phyloP scores from a whole-genome alignment of 306 rosid genomes.

The Vigna nakashimae region DNA sequence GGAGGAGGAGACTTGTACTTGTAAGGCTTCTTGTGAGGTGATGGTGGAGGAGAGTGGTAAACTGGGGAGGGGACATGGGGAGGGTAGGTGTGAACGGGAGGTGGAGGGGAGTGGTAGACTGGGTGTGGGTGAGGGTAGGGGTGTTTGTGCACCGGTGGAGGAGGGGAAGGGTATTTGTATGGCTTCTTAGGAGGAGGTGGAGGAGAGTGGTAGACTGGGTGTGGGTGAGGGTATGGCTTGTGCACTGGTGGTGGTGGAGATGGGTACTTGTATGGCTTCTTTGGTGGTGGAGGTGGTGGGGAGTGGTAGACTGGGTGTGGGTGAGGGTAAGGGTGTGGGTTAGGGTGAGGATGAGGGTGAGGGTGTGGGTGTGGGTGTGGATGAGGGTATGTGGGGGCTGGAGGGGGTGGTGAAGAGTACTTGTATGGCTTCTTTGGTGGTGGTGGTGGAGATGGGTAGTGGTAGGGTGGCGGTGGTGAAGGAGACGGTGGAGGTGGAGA shows the following conservation, averaged over 20 bases:
- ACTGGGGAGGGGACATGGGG: conserved; percentile 31
- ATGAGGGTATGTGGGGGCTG: conserved; percentile 7
- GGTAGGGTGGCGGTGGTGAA: not conserved
- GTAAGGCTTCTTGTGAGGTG: conserved; percentile 32
- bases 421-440: conserved; percentile 19
- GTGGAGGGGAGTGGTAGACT: conserved; percentile 42
- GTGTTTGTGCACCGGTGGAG: conserved; percentile 22
- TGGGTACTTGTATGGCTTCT: conserved; percentile 37
- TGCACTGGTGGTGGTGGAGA: conserved; percentile 38
- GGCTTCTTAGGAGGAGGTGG: conserved; percentile 39
- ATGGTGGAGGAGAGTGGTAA: conserved; percentile 41
- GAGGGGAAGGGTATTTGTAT: conserved; percentile 36
- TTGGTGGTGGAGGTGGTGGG: conserved; percentile 31
- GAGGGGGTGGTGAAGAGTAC: conserved; percentile 38
- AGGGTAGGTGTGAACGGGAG: conserved; percentile 35
- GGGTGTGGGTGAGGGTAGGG: conserved; percentile 40
- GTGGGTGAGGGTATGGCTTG: conserved; percentile 34
- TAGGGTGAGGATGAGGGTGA: not conserved
- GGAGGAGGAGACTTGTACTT: conserved; percentile 52
- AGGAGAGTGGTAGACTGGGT: conserved; percentile 44
- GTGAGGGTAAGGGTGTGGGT: conserved; percentile 32
- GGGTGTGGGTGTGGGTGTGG: conserved; percentile 33
- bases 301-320: conserved; percentile 24
- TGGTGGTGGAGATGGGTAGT: conserved; percentile 35
- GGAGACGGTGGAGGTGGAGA: conserved; percentile 42